These are phyloP conservation scores for Kuraishia piskuri DNA, from an alignment of 805 yeast genomes.

Conservation along the genomic window DNA sequence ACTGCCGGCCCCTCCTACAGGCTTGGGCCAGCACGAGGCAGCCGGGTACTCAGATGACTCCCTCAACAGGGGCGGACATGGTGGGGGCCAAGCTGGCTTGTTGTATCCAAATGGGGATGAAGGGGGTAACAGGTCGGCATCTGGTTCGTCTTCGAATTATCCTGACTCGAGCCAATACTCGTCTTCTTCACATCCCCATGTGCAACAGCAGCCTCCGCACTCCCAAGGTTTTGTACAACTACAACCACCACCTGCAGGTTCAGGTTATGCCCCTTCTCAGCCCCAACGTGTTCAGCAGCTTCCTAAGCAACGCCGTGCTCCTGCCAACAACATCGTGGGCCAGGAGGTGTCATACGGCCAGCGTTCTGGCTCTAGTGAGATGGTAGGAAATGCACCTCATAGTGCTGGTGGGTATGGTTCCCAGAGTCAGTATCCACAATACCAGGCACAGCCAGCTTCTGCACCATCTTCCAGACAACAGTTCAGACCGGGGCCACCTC, in stretches of 20 bases:
- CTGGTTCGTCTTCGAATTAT: neutral
- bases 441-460: slow-evolving; percentile 7
- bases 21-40: neutral
- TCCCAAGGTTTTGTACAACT: neutral
- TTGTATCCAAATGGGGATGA: neutral
- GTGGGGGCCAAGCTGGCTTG: neutral
- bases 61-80: neutral
- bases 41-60: neutral
- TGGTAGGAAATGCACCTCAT: neutral
- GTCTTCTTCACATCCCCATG: slow-evolving; percentile 5
- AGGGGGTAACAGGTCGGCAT: neutral
- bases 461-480: neutral
- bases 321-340: slow-evolving; percentile 1
- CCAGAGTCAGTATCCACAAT: slow-evolving; percentile 13
- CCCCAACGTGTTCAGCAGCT: neutral
- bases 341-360: neutral
- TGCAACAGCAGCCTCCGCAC: slow-evolving; percentile 6
- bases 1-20: slow-evolving; percentile 8
- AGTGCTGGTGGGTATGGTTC: neutral
- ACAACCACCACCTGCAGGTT: slow-evolving; percentile 9
- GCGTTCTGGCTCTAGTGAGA: neutral
- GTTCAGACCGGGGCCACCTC: neutral
- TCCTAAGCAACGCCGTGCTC: neutral
- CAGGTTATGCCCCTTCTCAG: slow-evolving; percentile 5
- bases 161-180: slow-evolving; percentile 4